Evolutionary conservation across 768 basidiomycete genomes (phyloP).

Genomic region (Mycena epipterygia): DNA sequence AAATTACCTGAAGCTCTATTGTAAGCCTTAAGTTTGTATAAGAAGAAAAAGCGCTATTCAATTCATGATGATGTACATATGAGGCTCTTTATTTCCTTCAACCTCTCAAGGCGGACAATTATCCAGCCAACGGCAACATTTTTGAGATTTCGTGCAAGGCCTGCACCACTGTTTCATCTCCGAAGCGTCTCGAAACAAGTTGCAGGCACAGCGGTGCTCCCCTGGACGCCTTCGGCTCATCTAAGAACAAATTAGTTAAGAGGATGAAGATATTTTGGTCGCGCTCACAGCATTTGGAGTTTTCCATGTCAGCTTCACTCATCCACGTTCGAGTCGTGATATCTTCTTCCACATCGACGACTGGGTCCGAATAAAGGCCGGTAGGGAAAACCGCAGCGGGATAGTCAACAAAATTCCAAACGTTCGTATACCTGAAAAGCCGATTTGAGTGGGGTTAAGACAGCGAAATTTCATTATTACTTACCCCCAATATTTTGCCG

Average conservation of each 20-base stretch:
- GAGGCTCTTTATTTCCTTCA: too few species aligned
- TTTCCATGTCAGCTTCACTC: constrained; percentile 4
- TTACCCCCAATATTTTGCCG: constrained; percentile 24
- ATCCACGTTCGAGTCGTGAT: not conserved
- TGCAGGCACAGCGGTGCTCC: constrained; percentile 11
- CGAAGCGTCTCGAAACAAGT: constrained; percentile 3
- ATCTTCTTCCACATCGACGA: not conserved
- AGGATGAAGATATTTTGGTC: not conserved
- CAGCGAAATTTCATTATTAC: not conserved
- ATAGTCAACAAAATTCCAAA: constrained; percentile 13
- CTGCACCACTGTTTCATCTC: constrained; percentile 10
- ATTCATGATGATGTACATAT: too few species aligned
- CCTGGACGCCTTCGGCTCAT: not conserved
- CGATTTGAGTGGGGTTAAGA: not conserved
- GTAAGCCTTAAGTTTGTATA: too few species aligned
- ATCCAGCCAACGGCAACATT: constrained; percentile 1
- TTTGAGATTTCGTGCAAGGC: constrained; percentile 15
- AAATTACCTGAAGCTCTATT: too few species aligned
- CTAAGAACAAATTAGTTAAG: not conserved
- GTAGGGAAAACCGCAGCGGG: constrained; percentile 5
- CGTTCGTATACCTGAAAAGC: not conserved
- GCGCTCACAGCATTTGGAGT: not conserved
- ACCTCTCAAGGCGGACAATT: not conserved
- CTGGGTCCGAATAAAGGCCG: not conserved
- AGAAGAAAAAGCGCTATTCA: too few species aligned